Conservation (phyloP, 2,329 filamentous ascomycete species). For the Colletotrichum aenigma region DNA sequence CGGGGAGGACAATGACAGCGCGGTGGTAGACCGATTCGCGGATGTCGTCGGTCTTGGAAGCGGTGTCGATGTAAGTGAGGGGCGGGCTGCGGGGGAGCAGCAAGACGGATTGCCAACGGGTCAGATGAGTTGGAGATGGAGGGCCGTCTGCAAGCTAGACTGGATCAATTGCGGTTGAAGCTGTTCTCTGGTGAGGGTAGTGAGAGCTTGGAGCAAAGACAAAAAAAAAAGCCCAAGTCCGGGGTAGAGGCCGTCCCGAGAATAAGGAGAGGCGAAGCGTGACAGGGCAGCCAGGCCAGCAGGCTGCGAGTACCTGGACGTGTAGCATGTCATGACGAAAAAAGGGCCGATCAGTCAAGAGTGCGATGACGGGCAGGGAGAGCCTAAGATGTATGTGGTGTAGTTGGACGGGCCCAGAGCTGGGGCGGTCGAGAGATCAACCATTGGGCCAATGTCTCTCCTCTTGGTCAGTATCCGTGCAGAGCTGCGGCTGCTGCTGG, state of each 20-base stretch:
- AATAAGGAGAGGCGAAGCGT: not conserved
- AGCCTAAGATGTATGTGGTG: not conserved
- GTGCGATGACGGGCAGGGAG: not conserved
- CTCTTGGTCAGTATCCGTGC: not conserved
- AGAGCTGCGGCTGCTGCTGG: not conserved
- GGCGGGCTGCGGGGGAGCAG: not conserved
- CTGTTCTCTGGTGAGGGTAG: not conserved
- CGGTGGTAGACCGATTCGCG: not conserved
- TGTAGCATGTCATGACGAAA: slow-evolving; percentile 9
- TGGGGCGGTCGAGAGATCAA: not conserved
- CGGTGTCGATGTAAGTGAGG: not conserved
- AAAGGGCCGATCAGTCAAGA: slow-evolving; percentile 3
- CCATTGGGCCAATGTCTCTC: not conserved
- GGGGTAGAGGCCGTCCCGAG: not conserved
- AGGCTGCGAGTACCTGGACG: not conserved
- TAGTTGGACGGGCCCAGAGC: not conserved
- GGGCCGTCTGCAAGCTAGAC: not conserved
- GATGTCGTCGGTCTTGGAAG: not conserved
- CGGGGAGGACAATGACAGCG: not conserved
- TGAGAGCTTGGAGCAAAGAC: not conserved
- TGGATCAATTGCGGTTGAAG: not conserved
- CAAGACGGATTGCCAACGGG: not conserved
- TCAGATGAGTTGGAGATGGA: not conserved
- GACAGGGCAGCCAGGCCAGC: not conserved
- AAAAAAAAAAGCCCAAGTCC: not conserved